Conservation (phyloP, 75 land plant species). For the Isoetes taiwanensis region DNA sequence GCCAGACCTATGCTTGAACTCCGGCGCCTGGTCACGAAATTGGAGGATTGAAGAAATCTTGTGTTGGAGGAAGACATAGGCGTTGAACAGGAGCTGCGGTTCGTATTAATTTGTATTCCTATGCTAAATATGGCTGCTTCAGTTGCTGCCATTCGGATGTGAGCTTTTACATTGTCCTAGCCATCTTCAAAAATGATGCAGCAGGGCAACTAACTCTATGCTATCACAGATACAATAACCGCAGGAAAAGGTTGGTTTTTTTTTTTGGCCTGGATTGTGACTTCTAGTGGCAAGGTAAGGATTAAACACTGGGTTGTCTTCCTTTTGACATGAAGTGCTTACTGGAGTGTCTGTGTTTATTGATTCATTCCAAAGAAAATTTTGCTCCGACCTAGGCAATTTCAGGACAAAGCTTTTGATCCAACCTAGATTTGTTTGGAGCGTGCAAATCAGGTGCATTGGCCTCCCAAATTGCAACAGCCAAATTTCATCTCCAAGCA, state of each 20-base stretch:
- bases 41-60: no score
- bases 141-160: constrained; percentile 72
- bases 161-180: constrained; percentile 9
- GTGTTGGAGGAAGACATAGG: no score
- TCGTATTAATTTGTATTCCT: constrained; percentile 75
- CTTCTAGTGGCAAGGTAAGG: constrained; percentile 11
- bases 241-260: constrained; percentile 41
- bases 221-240: constrained; percentile 60
- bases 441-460: no score
- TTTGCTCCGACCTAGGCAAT: no score
- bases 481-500: no score
- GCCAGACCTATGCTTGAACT: no score
- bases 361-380: no score
- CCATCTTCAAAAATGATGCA: neutral
- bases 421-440: no score
- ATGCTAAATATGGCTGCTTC: constrained; percentile 86
- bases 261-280: constrained; percentile 30
- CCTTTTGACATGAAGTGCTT: neutral
- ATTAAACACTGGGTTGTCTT: neutral
- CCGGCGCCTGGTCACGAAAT: no score
- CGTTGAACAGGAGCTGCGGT: constrained; percentile 74
- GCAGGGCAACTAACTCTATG: neutral
- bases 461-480: no score
- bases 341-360: constrained; percentile 2
- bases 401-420: no score